These are phyloP conservation scores for Cephaloascus albidus DNA, from an alignment of 805 yeast species.

Conservation along the genomic window DNA sequence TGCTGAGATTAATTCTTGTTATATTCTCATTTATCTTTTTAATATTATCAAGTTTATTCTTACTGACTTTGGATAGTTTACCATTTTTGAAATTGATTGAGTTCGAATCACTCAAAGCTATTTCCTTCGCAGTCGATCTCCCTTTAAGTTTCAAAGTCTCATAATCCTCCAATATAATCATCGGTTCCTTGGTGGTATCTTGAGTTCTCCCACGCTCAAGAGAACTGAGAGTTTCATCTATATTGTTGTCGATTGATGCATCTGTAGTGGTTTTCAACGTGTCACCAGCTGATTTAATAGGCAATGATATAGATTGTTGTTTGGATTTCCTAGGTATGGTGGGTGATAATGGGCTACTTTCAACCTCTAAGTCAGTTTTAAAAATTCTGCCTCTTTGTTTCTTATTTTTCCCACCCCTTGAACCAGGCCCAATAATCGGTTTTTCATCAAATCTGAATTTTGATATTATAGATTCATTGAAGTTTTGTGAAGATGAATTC, in stretches of 20 bases:
- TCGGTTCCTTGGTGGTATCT: neutral
- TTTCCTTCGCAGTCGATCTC: neutral
- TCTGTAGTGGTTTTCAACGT: neutral
- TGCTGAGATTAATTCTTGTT: conserved; percentile 21
- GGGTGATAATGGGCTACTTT: neutral
- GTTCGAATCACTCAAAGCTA: neutral
- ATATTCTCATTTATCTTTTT: neutral
- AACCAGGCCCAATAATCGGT: conserved; percentile 29
- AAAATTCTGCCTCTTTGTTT: neutral
- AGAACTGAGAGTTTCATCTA: neutral
- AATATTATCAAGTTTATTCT: neutral
- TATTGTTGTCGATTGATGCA: neutral
- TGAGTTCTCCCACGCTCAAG: too few relatives aligned
- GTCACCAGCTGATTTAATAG: neutral
- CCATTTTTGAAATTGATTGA: neutral
- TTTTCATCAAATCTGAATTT: conserved; percentile 22
- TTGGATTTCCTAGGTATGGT: neutral
- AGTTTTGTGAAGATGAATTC: conserved; percentile 15
- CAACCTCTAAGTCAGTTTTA: neutral
- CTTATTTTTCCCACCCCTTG: conserved; percentile 23
- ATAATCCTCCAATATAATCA: neutral
- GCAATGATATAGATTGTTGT: neutral
- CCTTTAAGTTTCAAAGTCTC: neutral
- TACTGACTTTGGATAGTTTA: neutral
- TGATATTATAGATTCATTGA: conserved; percentile 18